Evolutionary conservation across 169 alveolate genomes (phyloP), one percentile per base, ranked within the genome.

Genomic region (Cryptosporidium xiaoi): DNA sequence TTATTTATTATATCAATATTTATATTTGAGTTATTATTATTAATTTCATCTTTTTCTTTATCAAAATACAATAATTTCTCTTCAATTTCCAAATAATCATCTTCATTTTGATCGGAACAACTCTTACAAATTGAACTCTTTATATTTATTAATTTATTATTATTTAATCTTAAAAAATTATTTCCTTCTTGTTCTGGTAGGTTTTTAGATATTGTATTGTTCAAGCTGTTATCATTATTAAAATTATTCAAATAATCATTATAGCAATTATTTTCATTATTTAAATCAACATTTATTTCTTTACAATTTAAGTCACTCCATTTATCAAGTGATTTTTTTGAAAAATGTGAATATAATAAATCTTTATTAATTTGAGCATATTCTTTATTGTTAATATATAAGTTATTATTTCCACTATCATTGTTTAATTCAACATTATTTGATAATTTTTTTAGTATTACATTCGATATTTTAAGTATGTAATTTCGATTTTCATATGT

Each of bases 111-210:
- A n/a, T 62, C 71, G 29, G 27, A 44, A 2, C 87, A 77, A 2
- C 34, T 13, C 8, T 77, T 77, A 46, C 87, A 77, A 16, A 50
- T 62, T 40, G 87, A 77, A 31, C 34, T 60, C 13, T 62, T 56
- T 40, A 77, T 60, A 24, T 56, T 20, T 13, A 77, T 51, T 13
- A 77, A 7, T 48, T 24, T 62, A 2, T 71, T 71, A 20, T 44
- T 62, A 46, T 18, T 46, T 51, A 77, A 18, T 7, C 71, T 34
- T n/a, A 77, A 2, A 13, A 12, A 77, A 29, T 77, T 62, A 36
- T 18, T 62, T 40, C 84, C 84, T 33, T 77, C 77, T 62, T 77
- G 87, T 51, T 77, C 87, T 7, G 87, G 87, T 15, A 77, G 24
- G 7, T 36, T 77, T 27, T 46, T 34, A 34, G 31, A 13, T 34